phyloP scores from a whole-genome alignment of 164 flowering plant genomes.

The Brasenia schreberi region DNA sequence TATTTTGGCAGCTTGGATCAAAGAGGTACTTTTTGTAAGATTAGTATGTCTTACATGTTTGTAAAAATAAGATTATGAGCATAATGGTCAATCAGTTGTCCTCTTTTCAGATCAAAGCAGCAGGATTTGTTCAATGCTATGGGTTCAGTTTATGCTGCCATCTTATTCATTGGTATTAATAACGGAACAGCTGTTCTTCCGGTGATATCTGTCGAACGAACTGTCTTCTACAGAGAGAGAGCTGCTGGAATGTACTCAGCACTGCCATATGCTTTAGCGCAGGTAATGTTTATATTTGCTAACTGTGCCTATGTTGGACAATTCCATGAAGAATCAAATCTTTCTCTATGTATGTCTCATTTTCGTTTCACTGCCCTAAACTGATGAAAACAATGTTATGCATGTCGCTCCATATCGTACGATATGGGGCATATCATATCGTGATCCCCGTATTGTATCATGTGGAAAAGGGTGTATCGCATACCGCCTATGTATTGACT shows the following conservation, averaged over 20 bases:
- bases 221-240: constrained; percentile 45
- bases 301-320: no score
- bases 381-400: no score
- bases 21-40: constrained; percentile 18
- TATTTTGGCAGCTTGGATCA: constrained; percentile 41
- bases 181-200: constrained; percentile 50
- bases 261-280: constrained; percentile 47
- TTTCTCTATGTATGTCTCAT: no score
- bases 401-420: no score
- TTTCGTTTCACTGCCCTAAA: no score
- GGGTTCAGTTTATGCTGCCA: constrained; percentile 40
- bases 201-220: constrained; percentile 41
- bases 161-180: constrained; percentile 37
- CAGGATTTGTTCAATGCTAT: constrained; percentile 34
- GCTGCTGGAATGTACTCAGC: constrained; percentile 61
- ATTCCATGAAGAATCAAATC: no score
- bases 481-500: no score
- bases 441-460: no score
- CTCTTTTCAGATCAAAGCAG: constrained; percentile 10
- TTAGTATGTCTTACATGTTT: not conserved
- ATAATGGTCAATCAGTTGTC: not conserved
- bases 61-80: not conserved
- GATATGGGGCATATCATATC: no score
- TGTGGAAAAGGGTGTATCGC: no score
- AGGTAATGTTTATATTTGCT: constrained; percentile 15